Evolutionary conservation across 306 rosid species (phyloP), one percentile per base, ranked within the genome.

Genomic region (Cicer bijugum): DNA sequence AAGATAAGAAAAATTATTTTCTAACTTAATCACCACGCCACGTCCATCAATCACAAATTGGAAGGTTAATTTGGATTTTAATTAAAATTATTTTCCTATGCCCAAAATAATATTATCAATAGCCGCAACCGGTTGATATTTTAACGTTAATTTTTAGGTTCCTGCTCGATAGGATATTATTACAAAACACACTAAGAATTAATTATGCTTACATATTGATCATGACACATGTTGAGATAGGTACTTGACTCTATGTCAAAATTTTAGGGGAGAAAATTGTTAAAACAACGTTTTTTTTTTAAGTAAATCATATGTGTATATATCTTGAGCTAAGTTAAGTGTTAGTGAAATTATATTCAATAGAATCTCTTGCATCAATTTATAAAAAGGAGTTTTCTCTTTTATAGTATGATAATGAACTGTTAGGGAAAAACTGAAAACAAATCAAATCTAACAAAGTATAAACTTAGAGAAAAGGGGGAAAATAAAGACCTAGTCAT

Each of bases 171-270:
- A 35, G 12, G 56, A 48, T 48, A 67, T 15, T 50, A 73, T 15
- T 20, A 38, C 35, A 63, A 59, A 46, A 78, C 61, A 8, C 9
- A 58, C 9, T 43, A 62, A 43, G 69, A 78, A 63, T 67, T 74
- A 37, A 76, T 67, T 52, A 16, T 53, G 74, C 42, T 69, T 20
- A 53, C 69, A 70, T 67, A 58, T 47, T 74, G 48, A 80, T 75
- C 28, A 64, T 57, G 78, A 70, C 67, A 16, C 67, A 16, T 17
- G 15, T 43, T 50, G 17, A 55, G 35, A 28, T 53, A 50, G 52
- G 12, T 43, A 19, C 69, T 57, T 79, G 78, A 83, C 76, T 71
- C 76, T 65, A 1, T n/a, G 86, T 79, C 84, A 71, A 79, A 71
- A 72, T 51, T 71, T 60, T 17, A 1, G 10, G 37, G 50, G 14